These are phyloP conservation scores for Colletotrichum zoysiae DNA, from an alignment of 2,329 filamentous ascomycete genomes.

Conservation along the genomic window DNA sequence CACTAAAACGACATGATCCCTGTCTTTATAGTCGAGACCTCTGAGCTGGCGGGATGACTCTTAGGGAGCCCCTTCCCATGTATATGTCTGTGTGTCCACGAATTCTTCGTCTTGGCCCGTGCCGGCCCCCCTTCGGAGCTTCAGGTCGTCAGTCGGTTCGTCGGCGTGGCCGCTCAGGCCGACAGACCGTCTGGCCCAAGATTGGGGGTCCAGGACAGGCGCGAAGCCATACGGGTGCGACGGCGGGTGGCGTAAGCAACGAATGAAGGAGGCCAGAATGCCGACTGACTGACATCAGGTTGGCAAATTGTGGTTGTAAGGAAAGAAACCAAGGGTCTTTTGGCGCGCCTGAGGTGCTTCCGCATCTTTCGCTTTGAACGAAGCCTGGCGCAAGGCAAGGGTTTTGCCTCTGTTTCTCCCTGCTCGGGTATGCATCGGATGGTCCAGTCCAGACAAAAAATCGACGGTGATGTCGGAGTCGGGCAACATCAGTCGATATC, in stretches of 20 bases:
- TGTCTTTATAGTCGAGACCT: conserved; percentile 6
- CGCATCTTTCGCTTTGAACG: conserved; percentile 15
- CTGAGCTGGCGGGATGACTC: not conserved
- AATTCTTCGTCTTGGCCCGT: not conserved
- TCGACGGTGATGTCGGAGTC: conserved; percentile 1
- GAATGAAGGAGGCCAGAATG: conserved; percentile 1
- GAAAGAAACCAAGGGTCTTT: conserved; percentile 16
- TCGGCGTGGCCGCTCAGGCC: conserved; percentile 24
- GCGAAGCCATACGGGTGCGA: conserved; percentile 10
- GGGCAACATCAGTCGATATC: conserved; percentile 2
- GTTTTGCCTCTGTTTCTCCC: not conserved
- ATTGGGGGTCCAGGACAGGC: conserved; percentile 37
- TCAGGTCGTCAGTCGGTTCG: conserved; percentile 3
- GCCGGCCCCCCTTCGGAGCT: conserved; percentile 6
- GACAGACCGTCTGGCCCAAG: conserved; percentile 26
- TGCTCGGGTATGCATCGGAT: not conserved
- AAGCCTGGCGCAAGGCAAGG: conserved; percentile 6
- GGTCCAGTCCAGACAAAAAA: not conserved
- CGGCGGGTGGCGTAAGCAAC: conserved; percentile 1
- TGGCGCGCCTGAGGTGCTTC: conserved; percentile 11
- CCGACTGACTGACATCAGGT: conserved; percentile 2
- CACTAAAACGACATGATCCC: conserved; percentile 8
- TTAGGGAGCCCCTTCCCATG: too few species aligned
- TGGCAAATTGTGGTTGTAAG: conserved; percentile 2
- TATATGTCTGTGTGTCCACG: not conserved